Percentiles rank a stretch among this genome's conserved stretches.
phyloP scores from a whole-genome alignment of 306 rosid genomes.

The Corylus avellana region DNA sequence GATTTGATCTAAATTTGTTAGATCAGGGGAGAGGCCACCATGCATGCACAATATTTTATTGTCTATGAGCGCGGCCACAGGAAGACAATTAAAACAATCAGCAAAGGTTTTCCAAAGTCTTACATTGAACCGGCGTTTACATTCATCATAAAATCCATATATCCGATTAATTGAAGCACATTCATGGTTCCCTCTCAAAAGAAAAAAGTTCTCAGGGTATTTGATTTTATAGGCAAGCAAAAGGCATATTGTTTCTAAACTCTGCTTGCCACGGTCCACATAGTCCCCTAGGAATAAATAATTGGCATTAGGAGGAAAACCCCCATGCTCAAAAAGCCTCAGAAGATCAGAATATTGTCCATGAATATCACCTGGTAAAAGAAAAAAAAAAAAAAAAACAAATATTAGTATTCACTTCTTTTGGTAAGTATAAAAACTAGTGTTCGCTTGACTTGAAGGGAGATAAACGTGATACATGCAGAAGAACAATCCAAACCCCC shows the following conservation, averaged over 20 bases:
- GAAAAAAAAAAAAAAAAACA: neutral
- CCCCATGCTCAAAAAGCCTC: constrained; percentile 48
- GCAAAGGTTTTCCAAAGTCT: constrained; percentile 43
- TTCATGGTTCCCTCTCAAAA: constrained; percentile 47
- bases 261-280: constrained; percentile 46
- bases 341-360: constrained; percentile 48
- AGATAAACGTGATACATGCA: neutral
- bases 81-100: constrained; percentile 46
- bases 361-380: constrained; percentile 41
- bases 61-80: constrained; percentile 46
- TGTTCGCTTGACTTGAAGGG: neutral
- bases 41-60: constrained; percentile 49
- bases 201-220: constrained; percentile 46
- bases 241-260: constrained; percentile 49
- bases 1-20: constrained; percentile 39
- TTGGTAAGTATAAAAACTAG: neutral
- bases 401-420: neutral
- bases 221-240: constrained; percentile 45
- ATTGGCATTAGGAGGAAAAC: constrained; percentile 44
- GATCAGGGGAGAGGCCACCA: constrained; percentile 46
- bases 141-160: constrained; percentile 46
- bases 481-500: neutral
- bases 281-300: constrained; percentile 44
- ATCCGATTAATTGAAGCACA: constrained; percentile 45
- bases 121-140: constrained; percentile 47